A percentile compares a stretch with the other conserved stretches of the same genome.
These are phyloP conservation scores for Pestalotiopsis sp. DNA, from an alignment of 2,329 filamentous ascomycete species.

Conservation along the genomic window DNA sequence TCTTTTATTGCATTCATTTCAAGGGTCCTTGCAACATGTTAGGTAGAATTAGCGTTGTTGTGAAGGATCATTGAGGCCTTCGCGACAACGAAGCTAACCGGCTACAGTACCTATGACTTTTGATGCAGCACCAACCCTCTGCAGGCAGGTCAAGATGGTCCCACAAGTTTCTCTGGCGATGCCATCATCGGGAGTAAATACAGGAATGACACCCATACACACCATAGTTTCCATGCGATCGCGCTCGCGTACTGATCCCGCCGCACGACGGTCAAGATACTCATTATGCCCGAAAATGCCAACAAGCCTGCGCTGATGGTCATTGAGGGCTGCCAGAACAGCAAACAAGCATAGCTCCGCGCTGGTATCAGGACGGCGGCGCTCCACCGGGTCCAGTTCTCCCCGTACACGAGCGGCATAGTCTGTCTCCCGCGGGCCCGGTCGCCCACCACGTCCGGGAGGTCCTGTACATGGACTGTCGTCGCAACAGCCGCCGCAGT, in stretches of 20 bases:
- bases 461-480: constrained; percentile 41
- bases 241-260: background rate
- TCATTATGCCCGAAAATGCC: background rate
- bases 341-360: constrained; percentile 24
- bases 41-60: no score
- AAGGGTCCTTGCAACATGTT: background rate
- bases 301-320: background rate
- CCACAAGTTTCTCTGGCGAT: background rate
- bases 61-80: no score
- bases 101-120: background rate
- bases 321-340: constrained; percentile 19
- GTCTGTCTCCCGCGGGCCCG: constrained; percentile 26
- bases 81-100: no score
- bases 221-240: background rate
- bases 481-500: constrained; percentile 33
- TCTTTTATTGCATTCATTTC: background rate
- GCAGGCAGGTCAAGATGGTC: background rate
- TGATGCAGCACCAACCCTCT: background rate
- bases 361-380: constrained; percentile 23
- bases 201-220: background rate
- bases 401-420: constrained; percentile 30
- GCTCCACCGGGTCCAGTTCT: constrained; percentile 23
- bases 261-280: background rate
- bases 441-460: constrained; percentile 38
- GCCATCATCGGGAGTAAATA: background rate